Percentiles rank a stretch among this genome's conserved stretches.
Conservation (phyloP, 1,284 basidiomycete genomes). For the Heterobasidion occidentale region DNA sequence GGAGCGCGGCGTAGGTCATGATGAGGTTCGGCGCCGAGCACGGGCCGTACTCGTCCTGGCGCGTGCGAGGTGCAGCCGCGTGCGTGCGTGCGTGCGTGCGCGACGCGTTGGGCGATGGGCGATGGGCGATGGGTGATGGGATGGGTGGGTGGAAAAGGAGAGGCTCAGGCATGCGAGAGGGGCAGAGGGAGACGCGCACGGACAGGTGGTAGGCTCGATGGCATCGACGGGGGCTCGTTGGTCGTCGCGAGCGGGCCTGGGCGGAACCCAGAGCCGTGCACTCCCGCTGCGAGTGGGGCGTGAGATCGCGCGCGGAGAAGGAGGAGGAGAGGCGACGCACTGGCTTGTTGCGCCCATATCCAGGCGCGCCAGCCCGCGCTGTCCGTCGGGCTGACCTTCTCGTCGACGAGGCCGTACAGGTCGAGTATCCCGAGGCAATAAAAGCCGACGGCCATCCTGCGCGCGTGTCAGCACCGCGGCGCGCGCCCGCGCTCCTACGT, state of each 20-base stretch:
- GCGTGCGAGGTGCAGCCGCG: background rate
- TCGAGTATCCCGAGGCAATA: conserved; percentile 80
- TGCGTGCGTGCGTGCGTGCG: too few relatives aligned
- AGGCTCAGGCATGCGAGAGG: background rate
- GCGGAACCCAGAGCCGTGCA: conserved; percentile 65
- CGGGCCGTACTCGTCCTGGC: conserved; percentile 8
- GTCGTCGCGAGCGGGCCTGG: conserved; percentile 63
- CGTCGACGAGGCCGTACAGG: conserved; percentile 49
- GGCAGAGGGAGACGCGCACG: conserved; percentile 6
- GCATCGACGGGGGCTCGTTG: conserved; percentile 7
- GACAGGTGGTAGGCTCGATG: conserved; percentile 8
- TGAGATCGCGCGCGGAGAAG: too few relatives aligned
- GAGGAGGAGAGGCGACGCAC: conserved; percentile 26
- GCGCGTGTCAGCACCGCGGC: background rate
- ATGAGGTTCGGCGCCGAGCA: conserved; percentile 73
- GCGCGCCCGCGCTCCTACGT: background rate
- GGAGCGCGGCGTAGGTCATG: conserved; percentile 85
- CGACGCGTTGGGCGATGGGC: too few relatives aligned
- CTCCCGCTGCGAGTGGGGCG: conserved; percentile 29
- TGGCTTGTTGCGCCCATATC: conserved; percentile 82
- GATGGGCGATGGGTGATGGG: background rate
- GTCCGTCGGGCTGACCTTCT: conserved; percentile 40
- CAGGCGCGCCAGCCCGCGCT: conserved; percentile 68
- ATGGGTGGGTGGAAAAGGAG: background rate
- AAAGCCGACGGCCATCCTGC: conserved; percentile 75